phyloP scores from a whole-genome alignment of 2,329 filamentous ascomycete species.

The Coniella lustricola region DNA sequence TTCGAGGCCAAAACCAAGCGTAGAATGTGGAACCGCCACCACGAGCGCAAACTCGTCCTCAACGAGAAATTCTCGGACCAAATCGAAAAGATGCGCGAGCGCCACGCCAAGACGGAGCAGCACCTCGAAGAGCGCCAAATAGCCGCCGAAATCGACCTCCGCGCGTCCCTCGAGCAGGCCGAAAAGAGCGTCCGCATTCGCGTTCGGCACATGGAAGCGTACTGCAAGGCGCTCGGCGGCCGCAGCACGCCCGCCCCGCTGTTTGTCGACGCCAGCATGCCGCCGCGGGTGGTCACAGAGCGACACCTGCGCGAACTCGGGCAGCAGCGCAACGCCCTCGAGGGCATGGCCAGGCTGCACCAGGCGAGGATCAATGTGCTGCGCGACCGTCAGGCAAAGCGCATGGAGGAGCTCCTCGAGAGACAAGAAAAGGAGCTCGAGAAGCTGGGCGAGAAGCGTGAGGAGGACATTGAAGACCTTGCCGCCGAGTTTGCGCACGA shows the following conservation, averaged over 20 bases:
- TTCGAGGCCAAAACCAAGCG: conserved; percentile 43
- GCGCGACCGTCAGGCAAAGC: conserved; percentile 55
- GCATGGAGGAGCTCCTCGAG: conserved; percentile 51
- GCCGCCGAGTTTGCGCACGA: conserved; percentile 42
- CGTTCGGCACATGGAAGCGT: conserved; percentile 60
- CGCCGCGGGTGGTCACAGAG: conserved; percentile 49
- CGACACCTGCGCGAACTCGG: conserved; percentile 51
- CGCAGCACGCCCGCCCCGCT: conserved; percentile 5
- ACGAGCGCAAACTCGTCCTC: conserved; percentile 38
- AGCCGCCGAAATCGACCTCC: conserved; percentile 54
- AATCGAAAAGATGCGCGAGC: conserved; percentile 46
- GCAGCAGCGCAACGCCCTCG: conserved; percentile 54
- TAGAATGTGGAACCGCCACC: conserved; percentile 44
- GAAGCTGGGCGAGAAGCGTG: conserved; percentile 37
- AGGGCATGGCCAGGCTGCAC: conserved; percentile 52
- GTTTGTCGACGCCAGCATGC: conserved; percentile 27
- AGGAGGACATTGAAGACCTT: conserved; percentile 41
- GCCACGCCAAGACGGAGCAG: conserved; percentile 44
- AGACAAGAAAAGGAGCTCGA: conserved; percentile 47
- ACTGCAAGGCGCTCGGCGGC: conserved; percentile 48
- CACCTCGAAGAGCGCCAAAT: conserved; percentile 57
- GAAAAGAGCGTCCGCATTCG: conserved; percentile 50
- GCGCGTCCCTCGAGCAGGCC: conserved; percentile 46
- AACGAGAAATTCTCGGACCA: conserved; percentile 41
- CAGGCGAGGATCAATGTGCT: conserved; percentile 57